A percentile compares a stretch with the other conserved stretches of the same genome.
These are phyloP conservation scores for Eruca vesicaria DNA, from an alignment of 441 rosid species.

Conservation along the genomic window DNA sequence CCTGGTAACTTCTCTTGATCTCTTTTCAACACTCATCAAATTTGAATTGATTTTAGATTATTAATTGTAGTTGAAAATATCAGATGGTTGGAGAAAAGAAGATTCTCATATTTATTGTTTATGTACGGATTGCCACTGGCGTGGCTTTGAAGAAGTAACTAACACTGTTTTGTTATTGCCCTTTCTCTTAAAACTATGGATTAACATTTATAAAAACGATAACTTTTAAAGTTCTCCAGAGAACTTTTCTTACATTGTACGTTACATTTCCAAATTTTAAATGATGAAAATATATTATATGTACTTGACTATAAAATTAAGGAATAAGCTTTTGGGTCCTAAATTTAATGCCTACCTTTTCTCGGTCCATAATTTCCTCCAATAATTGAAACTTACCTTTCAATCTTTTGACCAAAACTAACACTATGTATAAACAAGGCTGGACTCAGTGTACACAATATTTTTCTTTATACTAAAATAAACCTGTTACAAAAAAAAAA, in stretches of 20 bases:
- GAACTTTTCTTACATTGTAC: constrained; percentile 26
- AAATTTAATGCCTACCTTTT: neutral
- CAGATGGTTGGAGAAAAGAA: neutral
- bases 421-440: neutral
- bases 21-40: neutral
- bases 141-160: constrained; percentile 15
- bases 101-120: constrained; percentile 20
- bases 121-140: constrained; percentile 31
- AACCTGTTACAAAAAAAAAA: too few species aligned
- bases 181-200: constrained; percentile 11
- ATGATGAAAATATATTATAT: neutral
- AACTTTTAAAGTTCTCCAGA: constrained; percentile 11
- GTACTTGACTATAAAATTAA: neutral
- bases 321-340: constrained; percentile 7
- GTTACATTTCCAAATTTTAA: constrained; percentile 13
- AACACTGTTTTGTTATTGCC: constrained; percentile 1
- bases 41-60: neutral
- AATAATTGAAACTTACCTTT: neutral
- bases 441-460: neutral
- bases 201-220: constrained; percentile 11
- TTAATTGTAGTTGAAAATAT: neutral
- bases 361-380: neutral
- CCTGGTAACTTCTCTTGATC: neutral
- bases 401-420: neutral
- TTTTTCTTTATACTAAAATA: too few species aligned